A percentile compares a stretch with the other conserved stretches of the same genome.
Conservation (phyloP, 176 grass and related monocot genomes). For the Alloteropsis semialata region DNA sequence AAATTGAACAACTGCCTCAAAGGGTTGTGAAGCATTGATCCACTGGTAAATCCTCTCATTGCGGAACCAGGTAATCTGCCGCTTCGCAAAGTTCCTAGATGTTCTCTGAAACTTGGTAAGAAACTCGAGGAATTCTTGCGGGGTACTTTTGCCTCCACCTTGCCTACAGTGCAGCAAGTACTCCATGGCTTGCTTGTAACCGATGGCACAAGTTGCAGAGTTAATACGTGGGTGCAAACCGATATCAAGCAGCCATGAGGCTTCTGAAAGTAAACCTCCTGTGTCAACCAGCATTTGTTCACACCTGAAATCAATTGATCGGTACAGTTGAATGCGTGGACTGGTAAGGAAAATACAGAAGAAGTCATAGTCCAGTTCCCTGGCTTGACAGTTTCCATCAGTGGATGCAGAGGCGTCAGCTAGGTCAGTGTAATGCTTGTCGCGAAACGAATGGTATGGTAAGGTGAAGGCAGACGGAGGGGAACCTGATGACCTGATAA, state of each 20-base stretch:
- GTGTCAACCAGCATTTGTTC: constrained; percentile 80
- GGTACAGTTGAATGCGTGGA: background rate
- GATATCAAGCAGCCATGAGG: constrained; percentile 76
- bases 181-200: constrained; percentile 86
- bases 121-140: constrained; percentile 51
- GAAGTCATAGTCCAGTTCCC: background rate
- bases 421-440: background rate
- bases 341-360: background rate
- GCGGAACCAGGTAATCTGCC: constrained; percentile 80
- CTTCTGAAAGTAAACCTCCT: constrained; percentile 70
- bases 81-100: constrained; percentile 83
- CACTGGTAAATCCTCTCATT: constrained; percentile 76
- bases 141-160: constrained; percentile 57
- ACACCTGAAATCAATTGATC: constrained; percentile 24
- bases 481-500: background rate
- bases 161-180: constrained; percentile 68
- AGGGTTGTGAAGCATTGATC: constrained; percentile 61
- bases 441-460: background rate
- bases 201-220: constrained; percentile 52
- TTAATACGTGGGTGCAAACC: constrained; percentile 61
- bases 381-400: background rate
- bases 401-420: background rate
- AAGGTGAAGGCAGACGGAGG: background rate
- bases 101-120: constrained; percentile 56
- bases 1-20: constrained; percentile 57